phyloP scores from a whole-genome alignment of 306 rosid genomes.

The Malus asiatica region DNA sequence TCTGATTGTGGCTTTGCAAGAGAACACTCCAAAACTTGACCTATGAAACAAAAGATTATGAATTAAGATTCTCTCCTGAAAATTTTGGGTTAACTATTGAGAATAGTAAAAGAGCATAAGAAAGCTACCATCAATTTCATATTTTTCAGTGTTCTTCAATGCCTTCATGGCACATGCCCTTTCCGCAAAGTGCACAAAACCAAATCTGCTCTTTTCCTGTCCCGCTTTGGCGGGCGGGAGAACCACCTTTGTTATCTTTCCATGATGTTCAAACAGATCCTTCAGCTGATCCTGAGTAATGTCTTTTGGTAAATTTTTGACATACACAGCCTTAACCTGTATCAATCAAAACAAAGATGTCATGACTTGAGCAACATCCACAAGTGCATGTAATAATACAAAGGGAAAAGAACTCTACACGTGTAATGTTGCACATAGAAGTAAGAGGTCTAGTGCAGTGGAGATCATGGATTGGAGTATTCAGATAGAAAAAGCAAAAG shows the following conservation, averaged over 20 bases:
- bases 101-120: slow-evolving; percentile 1
- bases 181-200: slow-evolving; percentile 69
- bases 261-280: slow-evolving; percentile 52
- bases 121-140: slow-evolving; percentile 56
- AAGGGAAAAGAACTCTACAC: background rate
- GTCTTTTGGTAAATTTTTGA: slow-evolving; percentile 61
- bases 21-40: slow-evolving; percentile 63
- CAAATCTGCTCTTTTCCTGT: slow-evolving; percentile 58
- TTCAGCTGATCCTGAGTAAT: slow-evolving; percentile 47
- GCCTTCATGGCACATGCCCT: slow-evolving; percentile 64
- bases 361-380: slow-evolving; percentile 9
- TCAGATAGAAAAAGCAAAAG: background rate
- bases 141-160: slow-evolving; percentile 51
- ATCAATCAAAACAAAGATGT: slow-evolving; percentile 18
- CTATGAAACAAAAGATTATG: slow-evolving; percentile 24
- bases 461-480: slow-evolving; percentile 3
- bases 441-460: slow-evolving; percentile 1
- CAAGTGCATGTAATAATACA: background rate
- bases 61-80: background rate
- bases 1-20: slow-evolving; percentile 67
- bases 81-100: slow-evolving; percentile 3
- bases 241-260: slow-evolving; percentile 66
- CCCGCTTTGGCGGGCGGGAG: slow-evolving; percentile 67
- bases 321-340: slow-evolving; percentile 59
- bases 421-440: slow-evolving; percentile 6